These are phyloP conservation scores for Huntiella decipiens DNA, from an alignment of 2,329 filamentous ascomycete species.

Conservation along the genomic window DNA sequence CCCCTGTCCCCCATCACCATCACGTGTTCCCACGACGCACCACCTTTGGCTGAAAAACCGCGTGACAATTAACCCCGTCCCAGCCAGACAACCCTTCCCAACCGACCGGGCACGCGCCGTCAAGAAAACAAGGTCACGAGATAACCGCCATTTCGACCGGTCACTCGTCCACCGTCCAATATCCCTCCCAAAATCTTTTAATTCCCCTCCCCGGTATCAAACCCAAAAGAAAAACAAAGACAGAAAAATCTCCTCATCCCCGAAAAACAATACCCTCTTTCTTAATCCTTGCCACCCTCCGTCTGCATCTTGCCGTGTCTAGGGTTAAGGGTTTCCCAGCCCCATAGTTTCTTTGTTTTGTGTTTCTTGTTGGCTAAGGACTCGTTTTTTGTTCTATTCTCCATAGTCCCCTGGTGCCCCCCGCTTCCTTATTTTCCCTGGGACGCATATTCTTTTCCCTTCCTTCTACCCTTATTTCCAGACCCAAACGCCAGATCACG, in stretches of 20 bases:
- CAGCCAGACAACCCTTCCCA: not conserved
- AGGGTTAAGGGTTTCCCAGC: not conserved
- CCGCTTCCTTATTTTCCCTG: not conserved
- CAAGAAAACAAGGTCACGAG: not conserved
- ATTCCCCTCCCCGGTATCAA: too few relatives aligned
- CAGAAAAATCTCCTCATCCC: too few relatives aligned
- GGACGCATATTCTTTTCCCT: not conserved
- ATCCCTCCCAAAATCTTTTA: too few relatives aligned
- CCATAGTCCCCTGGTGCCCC: not conserved
- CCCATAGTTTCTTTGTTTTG: not conserved
- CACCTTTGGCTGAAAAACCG: constrained; percentile 21
- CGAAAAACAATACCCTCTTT: not conserved
- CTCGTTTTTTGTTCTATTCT: too few relatives aligned
- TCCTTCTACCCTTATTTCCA: not conserved
- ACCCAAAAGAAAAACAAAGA: too few relatives aligned
- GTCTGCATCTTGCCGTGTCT: constrained; percentile 10
- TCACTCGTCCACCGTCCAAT: too few relatives aligned
- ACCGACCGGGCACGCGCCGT: not conserved
- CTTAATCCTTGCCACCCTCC: constrained; percentile 7
- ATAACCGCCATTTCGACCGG: not conserved
- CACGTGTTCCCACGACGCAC: constrained; percentile 22
- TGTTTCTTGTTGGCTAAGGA: not conserved
- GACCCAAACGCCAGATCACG: constrained; percentile 25
- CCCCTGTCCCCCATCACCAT: constrained; percentile 4
- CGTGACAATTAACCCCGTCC: constrained; percentile 8